Conservation (phyloP, 78 protist genomes). For the Guillardia theta region DNA sequence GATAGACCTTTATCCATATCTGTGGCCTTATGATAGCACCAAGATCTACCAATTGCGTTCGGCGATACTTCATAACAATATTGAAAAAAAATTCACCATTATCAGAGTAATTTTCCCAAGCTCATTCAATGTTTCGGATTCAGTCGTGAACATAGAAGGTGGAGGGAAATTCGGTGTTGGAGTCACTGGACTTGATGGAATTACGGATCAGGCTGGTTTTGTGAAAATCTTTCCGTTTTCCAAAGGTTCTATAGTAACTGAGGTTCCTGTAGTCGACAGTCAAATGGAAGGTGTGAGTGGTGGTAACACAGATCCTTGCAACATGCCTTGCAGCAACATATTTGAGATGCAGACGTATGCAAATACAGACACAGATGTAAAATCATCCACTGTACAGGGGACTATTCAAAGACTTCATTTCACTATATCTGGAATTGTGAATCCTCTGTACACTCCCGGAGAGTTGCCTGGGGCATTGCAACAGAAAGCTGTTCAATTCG, state of each 20-base stretch:
- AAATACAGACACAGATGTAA: too few species aligned
- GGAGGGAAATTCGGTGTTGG: too few species aligned
- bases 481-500: neutral
- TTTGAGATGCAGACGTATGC: neutral
- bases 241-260: neutral
- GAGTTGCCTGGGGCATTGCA: too few species aligned
- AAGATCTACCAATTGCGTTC: too few species aligned
- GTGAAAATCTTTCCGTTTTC: neutral
- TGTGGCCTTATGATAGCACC: neutral
- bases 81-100: neutral
- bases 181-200: neutral
- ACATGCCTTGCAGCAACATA: neutral
- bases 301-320: too few species aligned
- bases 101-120: neutral
- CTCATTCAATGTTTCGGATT: neutral
- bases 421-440: neutral
- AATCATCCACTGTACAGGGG: neutral
- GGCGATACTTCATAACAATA: neutral
- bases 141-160: neutral
- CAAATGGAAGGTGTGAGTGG: too few species aligned
- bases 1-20: neutral
- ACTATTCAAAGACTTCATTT: neutral
- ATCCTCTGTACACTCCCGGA: neutral
- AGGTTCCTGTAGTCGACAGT: neutral
- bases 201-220: neutral